Evolutionary conservation across 495 filamentous ascomycete species (phyloP).

Genomic region (Xylaria nigripes): DNA sequence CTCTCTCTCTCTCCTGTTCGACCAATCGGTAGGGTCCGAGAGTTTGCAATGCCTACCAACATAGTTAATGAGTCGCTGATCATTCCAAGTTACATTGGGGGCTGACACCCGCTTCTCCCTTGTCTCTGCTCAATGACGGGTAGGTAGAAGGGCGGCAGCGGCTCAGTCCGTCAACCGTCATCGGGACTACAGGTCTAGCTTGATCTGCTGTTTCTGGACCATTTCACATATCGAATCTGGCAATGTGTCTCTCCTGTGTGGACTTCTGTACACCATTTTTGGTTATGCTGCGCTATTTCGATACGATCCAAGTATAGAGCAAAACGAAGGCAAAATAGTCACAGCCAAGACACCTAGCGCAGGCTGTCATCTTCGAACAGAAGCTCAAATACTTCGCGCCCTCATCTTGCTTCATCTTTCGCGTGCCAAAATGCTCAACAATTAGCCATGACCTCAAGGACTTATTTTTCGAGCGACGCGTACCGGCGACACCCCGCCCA

Average conservation of each 20-base stretch:
- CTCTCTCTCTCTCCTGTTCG: neutral
- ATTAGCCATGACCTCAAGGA: constrained; percentile 18
- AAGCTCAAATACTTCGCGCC: too few species aligned
- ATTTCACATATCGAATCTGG: neutral
- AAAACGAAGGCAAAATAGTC: too few species aligned
- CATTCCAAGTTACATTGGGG: too few species aligned
- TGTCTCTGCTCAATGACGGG: too few species aligned
- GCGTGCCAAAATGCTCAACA: constrained; percentile 1
- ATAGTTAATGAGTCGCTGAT: too few species aligned
- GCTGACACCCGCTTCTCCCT: too few species aligned
- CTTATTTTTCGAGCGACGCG: constrained; percentile 8
- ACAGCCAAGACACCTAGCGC: too few species aligned
- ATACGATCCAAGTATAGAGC: neutral
- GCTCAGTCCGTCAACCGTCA: neutral
- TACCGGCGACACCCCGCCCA: constrained; percentile 19
- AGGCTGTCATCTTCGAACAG: too few species aligned
- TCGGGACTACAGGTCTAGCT: neutral
- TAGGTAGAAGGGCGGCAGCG: too few species aligned
- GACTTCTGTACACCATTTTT: neutral
- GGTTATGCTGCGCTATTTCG: neutral
- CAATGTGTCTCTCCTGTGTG: neutral
- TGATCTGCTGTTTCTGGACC: neutral
- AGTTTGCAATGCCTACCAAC: neutral
- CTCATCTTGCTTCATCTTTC: neutral
- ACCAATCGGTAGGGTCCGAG: neutral